Conservation (phyloP, 768 basidiomycete genomes). For the Austroboletus festivus region DNA sequence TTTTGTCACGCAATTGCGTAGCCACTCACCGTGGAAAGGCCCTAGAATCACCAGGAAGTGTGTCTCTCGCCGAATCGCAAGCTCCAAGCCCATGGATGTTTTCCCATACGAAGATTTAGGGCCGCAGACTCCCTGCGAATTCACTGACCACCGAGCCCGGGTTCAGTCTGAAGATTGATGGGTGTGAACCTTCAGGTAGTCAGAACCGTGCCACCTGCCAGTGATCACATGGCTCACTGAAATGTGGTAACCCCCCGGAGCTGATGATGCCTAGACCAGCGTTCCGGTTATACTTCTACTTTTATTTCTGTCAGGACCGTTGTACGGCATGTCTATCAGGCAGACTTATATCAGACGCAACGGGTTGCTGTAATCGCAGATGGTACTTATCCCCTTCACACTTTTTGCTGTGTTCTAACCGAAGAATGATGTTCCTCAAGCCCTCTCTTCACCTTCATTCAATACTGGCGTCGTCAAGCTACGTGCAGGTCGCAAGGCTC, state of each 20-base stretch:
- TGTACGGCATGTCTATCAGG: slow-evolving; percentile 23
- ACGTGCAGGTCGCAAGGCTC: slow-evolving; percentile 29
- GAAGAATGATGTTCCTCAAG: slow-evolving; percentile 19
- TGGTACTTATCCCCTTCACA: not conserved
- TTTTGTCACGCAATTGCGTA: not conserved
- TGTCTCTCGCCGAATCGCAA: not conserved
- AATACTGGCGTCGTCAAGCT: slow-evolving; percentile 28
- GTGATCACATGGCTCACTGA: slow-evolving; percentile 18
- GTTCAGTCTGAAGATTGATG: not conserved
- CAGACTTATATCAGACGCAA: slow-evolving; percentile 18
- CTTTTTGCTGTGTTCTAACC: not conserved
- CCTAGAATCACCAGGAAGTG: not conserved
- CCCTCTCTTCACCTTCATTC: slow-evolving; percentile 18
- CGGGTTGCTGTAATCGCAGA: not conserved
- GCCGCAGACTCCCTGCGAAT: not conserved
- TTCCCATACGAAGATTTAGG: not conserved
- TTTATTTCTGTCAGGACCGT: slow-evolving; percentile 15
- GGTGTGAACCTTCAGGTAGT: not conserved
- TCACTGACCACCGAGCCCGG: not conserved
- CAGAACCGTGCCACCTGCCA: not conserved
- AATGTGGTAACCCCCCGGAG: slow-evolving; percentile 1
- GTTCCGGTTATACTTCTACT: slow-evolving; percentile 2
- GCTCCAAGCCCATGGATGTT: too few species aligned
- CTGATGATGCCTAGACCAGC: not conserved
- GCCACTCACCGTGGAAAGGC: not conserved